Percentiles rank a stretch among this genome's conserved stretches.
phyloP scores from a whole-genome alignment of 2,329 filamentous ascomycete species.

The Dryadomyces sulphureus region DNA sequence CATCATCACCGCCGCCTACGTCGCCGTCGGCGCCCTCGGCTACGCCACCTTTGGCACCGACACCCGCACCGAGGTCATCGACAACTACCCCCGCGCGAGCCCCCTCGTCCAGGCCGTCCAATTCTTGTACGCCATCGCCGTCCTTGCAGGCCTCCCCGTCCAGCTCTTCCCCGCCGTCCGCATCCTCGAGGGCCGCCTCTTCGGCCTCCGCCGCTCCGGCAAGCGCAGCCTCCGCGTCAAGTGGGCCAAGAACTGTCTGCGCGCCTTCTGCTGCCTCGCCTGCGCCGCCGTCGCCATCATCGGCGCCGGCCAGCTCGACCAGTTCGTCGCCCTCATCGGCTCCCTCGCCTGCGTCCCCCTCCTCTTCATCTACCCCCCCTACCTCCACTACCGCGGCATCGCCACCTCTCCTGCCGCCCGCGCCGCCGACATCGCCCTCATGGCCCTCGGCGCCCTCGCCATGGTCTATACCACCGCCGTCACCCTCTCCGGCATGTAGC shows the following conservation, averaged over 20 bases:
- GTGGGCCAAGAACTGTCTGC: conserved; percentile 62
- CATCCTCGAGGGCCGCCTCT: conserved; percentile 54
- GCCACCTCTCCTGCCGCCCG: conserved; percentile 40
- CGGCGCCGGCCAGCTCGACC: conserved; percentile 55
- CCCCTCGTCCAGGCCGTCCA: conserved; percentile 63
- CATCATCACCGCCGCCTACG: conserved; percentile 59
- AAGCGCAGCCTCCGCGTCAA: conserved; percentile 51
- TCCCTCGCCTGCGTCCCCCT: conserved; percentile 60
- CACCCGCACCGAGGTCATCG: conserved; percentile 61
- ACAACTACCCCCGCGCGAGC: conserved; percentile 58
- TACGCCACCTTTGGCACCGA: conserved; percentile 58
- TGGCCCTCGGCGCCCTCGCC: conserved; percentile 45
- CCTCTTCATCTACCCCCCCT: conserved; percentile 64
- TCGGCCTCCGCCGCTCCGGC: conserved; percentile 46
- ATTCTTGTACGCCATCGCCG: conserved; percentile 58
- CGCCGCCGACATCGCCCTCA: conserved; percentile 44
- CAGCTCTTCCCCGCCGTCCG: conserved; percentile 61
- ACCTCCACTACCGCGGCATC: conserved; percentile 52
- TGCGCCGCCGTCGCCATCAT: conserved; percentile 47
- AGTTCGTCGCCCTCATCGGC: conserved; percentile 61
- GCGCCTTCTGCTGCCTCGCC: conserved; percentile 38
- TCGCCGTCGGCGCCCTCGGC: conserved; percentile 56
- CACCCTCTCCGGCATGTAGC: conserved; percentile 25
- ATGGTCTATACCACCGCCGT: conserved; percentile 60
- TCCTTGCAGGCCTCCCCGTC: conserved; percentile 59